phyloP scores from a whole-genome alignment of 2,329 filamentous ascomycete species.

The Truncatella angustata region DNA sequence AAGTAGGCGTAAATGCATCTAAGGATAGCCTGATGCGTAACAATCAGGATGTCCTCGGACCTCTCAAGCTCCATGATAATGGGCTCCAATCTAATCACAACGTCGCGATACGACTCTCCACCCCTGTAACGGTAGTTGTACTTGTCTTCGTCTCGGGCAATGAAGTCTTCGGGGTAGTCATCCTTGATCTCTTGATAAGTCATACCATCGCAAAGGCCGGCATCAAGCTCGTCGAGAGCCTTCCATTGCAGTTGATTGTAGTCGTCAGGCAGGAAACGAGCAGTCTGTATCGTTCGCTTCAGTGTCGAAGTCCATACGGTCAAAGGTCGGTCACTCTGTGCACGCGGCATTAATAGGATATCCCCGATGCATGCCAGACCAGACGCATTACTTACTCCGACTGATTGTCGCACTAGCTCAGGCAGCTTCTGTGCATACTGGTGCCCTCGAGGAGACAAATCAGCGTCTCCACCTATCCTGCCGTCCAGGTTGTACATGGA shows the following conservation, averaged over 20 bases:
- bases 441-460: slow-evolving; percentile 81
- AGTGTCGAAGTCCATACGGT: slow-evolving; percentile 64
- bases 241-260: slow-evolving; percentile 99
- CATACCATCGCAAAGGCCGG: slow-evolving; percentile 92
- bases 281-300: slow-evolving; percentile 86
- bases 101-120: slow-evolving; percentile 92
- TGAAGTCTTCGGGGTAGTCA: slow-evolving; percentile 89
- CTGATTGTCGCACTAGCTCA: slow-evolving; percentile 78
- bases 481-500: slow-evolving; percentile 88
- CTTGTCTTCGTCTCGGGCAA: slow-evolving; percentile 94
- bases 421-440: slow-evolving; percentile 84
- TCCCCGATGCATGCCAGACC: not conserved
- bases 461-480: slow-evolving; percentile 88
- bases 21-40: slow-evolving; percentile 95
- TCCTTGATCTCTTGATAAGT: slow-evolving; percentile 96
- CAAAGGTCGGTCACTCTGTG: slow-evolving; percentile 56
- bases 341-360: slow-evolving; percentile 1
- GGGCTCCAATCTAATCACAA: slow-evolving; percentile 94
- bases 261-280: slow-evolving; percentile 73
- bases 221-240: slow-evolving; percentile 94
- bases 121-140: slow-evolving; percentile 99
- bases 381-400: slow-evolving; percentile 61
- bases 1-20: slow-evolving; percentile 99
- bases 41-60: slow-evolving; percentile 94
- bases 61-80: slow-evolving; percentile 99